Evolutionary conservation across 768 basidiomycete species (phyloP).

Genomic region (Vararia minispora): DNA sequence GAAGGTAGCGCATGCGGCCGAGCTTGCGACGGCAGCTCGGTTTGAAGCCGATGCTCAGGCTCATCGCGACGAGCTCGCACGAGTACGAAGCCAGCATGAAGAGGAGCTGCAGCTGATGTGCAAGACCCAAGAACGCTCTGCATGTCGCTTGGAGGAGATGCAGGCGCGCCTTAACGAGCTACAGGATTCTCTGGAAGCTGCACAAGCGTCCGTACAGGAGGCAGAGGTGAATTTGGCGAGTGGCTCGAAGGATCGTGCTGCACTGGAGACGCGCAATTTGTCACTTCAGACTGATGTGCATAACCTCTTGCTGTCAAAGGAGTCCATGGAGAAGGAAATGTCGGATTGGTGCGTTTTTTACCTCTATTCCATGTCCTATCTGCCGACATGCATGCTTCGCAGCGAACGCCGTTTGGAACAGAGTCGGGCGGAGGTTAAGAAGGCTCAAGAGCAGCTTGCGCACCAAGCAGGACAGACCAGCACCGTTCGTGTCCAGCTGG

Average conservation of each 20-base stretch:
- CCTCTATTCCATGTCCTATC: constrained; percentile 1
- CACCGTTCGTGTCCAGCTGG: constrained; percentile 54
- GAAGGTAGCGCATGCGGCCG: constrained; percentile 9
- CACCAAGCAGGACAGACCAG: constrained; percentile 35
- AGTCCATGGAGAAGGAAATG: constrained; percentile 52
- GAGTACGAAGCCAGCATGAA: too few relatives aligned
- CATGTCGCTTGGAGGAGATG: constrained; percentile 32
- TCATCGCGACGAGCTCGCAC: constrained; percentile 6
- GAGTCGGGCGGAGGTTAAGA: constrained; percentile 20
- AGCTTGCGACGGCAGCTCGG: too few relatives aligned
- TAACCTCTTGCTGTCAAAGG: constrained; percentile 37
- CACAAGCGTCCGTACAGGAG: too few relatives aligned
- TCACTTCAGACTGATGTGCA: constrained; percentile 53
- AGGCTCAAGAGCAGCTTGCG: constrained; percentile 24
- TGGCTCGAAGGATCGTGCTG: too few relatives aligned
- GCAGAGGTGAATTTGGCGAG: too few relatives aligned
- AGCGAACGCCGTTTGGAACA: constrained; percentile 37
- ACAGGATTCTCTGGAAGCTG: too few relatives aligned
- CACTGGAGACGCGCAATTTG: constrained; percentile 39
- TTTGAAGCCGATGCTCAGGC: constrained; percentile 3
- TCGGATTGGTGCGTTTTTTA: constrained; percentile 41
- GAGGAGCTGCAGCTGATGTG: too few relatives aligned
- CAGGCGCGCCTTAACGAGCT: constrained; percentile 24
- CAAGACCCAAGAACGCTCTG: too few relatives aligned
- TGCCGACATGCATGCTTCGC: constrained; percentile 1